Conservation (phyloP, 1,284 basidiomycete genomes). For the Marasmius sp. region DNA sequence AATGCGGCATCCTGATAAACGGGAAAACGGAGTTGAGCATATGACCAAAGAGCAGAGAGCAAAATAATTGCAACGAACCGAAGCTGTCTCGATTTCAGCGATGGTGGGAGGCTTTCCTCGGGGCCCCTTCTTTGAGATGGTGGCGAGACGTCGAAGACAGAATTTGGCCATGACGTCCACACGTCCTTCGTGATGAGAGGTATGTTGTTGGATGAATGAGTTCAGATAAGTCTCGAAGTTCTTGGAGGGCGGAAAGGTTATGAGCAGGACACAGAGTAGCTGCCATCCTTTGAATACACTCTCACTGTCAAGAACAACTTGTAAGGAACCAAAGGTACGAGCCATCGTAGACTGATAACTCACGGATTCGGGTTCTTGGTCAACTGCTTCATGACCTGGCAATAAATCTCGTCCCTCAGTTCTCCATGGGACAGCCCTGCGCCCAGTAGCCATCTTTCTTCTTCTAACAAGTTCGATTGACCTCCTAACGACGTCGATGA, state of each 20-base stretch:
- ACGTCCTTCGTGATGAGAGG: slow-evolving; percentile 65
- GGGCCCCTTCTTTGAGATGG: slow-evolving; percentile 78
- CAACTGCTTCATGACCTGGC: slow-evolving; percentile 89
- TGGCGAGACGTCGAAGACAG: slow-evolving; percentile 69
- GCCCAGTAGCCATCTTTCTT: slow-evolving; percentile 83
- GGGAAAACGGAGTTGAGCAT: neutral
- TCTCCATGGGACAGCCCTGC: slow-evolving; percentile 78
- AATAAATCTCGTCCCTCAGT: slow-evolving; percentile 89
- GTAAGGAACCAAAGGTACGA: slow-evolving; percentile 5
- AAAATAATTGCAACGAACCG: slow-evolving; percentile 43
- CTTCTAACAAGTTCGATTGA: slow-evolving; percentile 62
- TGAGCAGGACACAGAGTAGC: slow-evolving; percentile 81
- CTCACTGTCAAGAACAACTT: slow-evolving; percentile 49
- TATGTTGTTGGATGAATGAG: slow-evolving; percentile 73
- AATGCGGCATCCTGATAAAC: slow-evolving; percentile 79
- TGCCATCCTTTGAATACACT: slow-evolving; percentile 90
- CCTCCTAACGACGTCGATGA: slow-evolving; percentile 52
- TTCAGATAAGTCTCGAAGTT: slow-evolving; percentile 84
- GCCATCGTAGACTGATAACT: slow-evolving; percentile 22
- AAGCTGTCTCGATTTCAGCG: slow-evolving; percentile 86
- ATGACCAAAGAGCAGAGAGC: neutral
- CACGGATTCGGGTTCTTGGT: slow-evolving; percentile 78
- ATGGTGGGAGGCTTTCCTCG: slow-evolving; percentile 78
- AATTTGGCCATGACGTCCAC: slow-evolving; percentile 90
- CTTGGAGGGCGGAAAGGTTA: slow-evolving; percentile 89